Conservation (phyloP, 2,329 filamentous ascomycete genomes). For the Scedosporium minutisporum region DNA sequence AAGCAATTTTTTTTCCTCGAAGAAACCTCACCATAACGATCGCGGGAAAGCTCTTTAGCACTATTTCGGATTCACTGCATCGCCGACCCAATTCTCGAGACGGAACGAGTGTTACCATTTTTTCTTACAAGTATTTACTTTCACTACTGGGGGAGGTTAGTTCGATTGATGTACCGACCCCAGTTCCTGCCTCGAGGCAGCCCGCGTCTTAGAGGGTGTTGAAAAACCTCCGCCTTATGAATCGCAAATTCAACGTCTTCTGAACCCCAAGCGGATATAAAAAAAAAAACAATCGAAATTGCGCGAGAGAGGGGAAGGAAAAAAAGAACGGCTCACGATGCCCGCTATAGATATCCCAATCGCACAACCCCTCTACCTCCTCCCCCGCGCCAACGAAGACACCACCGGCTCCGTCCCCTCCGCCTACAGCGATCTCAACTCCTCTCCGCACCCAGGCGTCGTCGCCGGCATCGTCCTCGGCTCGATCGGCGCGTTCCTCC, state of each 20-base stretch:
- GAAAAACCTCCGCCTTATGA: no score
- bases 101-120: not conserved
- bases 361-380: not conserved
- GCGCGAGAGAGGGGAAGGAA: not conserved
- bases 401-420: conserved; percentile 17
- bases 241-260: not conserved
- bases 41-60: not conserved
- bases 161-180: no score
- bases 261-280: not conserved
- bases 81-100: no score
- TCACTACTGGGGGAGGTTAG: not conserved
- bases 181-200: not conserved
- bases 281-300: not conserved
- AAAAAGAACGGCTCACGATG: not conserved
- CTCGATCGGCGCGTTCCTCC: conserved; percentile 38
- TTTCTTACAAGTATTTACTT: not conserved
- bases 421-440: conserved; percentile 23
- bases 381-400: conserved; percentile 3
- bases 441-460: conserved; percentile 31
- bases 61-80: no score
- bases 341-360: not conserved
- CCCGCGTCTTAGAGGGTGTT: not conserved
- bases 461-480: conserved; percentile 36
- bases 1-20: not conserved
- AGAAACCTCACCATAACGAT: not conserved